These are phyloP conservation scores for Cystoisospora suis DNA, from an alignment of 169 alveolate species.

Conservation along the genomic window DNA sequence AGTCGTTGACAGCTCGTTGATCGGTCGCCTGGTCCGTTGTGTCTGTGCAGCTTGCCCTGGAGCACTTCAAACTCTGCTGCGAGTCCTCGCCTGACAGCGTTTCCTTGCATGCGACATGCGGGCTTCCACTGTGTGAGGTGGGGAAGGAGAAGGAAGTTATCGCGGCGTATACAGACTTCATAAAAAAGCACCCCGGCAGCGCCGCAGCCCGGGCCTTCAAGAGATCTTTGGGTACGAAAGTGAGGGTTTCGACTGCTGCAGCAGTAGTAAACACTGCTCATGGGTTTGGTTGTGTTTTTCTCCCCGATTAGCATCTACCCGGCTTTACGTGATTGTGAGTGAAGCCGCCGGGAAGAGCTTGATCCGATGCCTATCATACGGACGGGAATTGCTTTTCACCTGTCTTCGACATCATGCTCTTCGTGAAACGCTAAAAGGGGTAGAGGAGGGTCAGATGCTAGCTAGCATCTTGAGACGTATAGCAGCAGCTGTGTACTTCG, in stretches of 20 bases:
- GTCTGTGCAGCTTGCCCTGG: slow-evolving; percentile 36
- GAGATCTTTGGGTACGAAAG: slow-evolving; percentile 37
- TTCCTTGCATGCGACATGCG: slow-evolving; percentile 31
- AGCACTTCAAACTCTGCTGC: slow-evolving; percentile 43
- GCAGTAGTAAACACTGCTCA: too few species aligned
- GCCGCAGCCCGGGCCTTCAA: slow-evolving; percentile 50
- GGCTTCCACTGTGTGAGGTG: slow-evolving; percentile 50
- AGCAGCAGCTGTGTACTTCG: too few species aligned
- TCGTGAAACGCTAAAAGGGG: too few species aligned
- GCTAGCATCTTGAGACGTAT: too few species aligned
- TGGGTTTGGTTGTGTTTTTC: background rate
- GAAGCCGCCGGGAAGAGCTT: background rate
- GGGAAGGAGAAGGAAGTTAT: slow-evolving; percentile 42
- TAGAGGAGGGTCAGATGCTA: too few species aligned
- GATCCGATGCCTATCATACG: too few species aligned
- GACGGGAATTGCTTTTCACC: too few species aligned
- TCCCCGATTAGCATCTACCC: background rate
- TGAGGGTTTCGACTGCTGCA: too few species aligned
- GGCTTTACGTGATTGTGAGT: background rate
- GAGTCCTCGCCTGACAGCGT: slow-evolving; percentile 43
- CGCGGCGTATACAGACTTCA: slow-evolving; percentile 43
- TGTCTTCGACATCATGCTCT: too few species aligned
- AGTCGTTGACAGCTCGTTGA: too few species aligned
- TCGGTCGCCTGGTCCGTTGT: too few species aligned
- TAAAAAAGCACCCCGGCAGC: slow-evolving; percentile 32